Conservation (phyloP, 208 protist genomes). For the Trypanosoma congolense region DNA sequence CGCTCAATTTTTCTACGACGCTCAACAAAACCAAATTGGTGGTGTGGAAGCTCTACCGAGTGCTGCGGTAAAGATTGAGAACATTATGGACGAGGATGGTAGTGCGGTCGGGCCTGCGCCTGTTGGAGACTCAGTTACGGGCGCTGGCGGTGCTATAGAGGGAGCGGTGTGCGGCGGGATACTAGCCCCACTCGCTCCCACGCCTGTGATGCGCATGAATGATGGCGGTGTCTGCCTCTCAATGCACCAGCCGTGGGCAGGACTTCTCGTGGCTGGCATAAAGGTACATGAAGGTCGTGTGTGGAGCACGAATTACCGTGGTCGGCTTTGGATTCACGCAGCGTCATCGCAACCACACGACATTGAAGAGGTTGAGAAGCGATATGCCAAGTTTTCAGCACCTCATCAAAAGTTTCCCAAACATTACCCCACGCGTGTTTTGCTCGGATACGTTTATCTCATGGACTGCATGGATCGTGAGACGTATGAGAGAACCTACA, state of each 20-base stretch:
- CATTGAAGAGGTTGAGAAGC: slow-evolving; percentile 66
- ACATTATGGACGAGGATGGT: not conserved
- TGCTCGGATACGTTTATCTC: slow-evolving; percentile 89
- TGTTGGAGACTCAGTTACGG: not conserved
- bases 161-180: slow-evolving; percentile 2
- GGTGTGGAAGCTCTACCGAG: not conserved
- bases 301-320: slow-evolving; percentile 84
- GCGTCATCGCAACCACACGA: slow-evolving; percentile 56
- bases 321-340: slow-evolving; percentile 89
- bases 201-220: slow-evolving; percentile 46
- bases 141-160: not conserved
- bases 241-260: slow-evolving; percentile 93
- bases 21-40: slow-evolving; percentile 11
- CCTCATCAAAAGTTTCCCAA: slow-evolving; percentile 57
- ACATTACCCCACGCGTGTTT: slow-evolving; percentile 85
- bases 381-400: slow-evolving; percentile 60
- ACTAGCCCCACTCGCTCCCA: slow-evolving; percentile 30
- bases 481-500: slow-evolving; percentile 49
- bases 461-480: slow-evolving; percentile 68
- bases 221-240: slow-evolving; percentile 86
- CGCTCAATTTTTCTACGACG: slow-evolving; percentile 44
- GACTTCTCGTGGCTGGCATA: slow-evolving; percentile 86
- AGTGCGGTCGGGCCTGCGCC: not conserved
- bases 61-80: not conserved
- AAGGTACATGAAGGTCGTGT: slow-evolving; percentile 88